Conservation (phyloP, 1,284 basidiomycete species). For the Microstroma glucosiphilum region DNA sequence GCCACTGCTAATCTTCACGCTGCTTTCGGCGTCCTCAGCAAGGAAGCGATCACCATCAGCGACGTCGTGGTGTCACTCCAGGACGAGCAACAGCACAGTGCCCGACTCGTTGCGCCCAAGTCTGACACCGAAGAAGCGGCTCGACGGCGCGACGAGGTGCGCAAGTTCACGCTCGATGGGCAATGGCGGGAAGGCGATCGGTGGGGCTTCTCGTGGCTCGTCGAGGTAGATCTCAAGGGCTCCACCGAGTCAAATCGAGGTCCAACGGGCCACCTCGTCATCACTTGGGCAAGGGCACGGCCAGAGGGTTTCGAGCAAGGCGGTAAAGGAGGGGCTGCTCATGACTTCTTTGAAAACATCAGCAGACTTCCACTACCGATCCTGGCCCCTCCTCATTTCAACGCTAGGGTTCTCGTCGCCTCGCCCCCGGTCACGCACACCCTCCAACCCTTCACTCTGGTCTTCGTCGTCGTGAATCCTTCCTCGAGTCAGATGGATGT, state of each 20-base stretch:
- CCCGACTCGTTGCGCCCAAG: not conserved
- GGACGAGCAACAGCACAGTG: not conserved
- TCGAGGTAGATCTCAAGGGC: constrained; percentile 11
- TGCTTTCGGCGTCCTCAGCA: constrained; percentile 7
- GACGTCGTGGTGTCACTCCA: constrained; percentile 8
- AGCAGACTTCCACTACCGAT: constrained; percentile 11
- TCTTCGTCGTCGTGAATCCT: constrained; percentile 4
- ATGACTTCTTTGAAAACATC: not conserved
- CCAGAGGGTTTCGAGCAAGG: not conserved
- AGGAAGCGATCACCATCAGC: constrained; percentile 4
- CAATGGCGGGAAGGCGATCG: constrained; percentile 12
- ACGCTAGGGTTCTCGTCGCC: constrained; percentile 11
- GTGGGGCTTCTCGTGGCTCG: constrained; percentile 12
- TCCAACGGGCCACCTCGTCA: constrained; percentile 12
- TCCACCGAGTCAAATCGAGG: constrained; percentile 3
- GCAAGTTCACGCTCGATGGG: not conserved
- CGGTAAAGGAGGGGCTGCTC: not conserved
- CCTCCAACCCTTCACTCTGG: constrained; percentile 4
- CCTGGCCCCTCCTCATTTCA: constrained; percentile 14
- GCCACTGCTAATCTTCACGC: not conserved
- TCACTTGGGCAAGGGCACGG: constrained; percentile 7
- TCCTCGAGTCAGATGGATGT: not conserved
- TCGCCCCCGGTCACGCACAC: constrained; percentile 7
- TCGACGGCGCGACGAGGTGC: not conserved
- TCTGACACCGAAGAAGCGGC: not conserved